phyloP scores from a whole-genome alignment of 2,329 filamentous ascomycete species.

The Colletotrichum lini region DNA sequence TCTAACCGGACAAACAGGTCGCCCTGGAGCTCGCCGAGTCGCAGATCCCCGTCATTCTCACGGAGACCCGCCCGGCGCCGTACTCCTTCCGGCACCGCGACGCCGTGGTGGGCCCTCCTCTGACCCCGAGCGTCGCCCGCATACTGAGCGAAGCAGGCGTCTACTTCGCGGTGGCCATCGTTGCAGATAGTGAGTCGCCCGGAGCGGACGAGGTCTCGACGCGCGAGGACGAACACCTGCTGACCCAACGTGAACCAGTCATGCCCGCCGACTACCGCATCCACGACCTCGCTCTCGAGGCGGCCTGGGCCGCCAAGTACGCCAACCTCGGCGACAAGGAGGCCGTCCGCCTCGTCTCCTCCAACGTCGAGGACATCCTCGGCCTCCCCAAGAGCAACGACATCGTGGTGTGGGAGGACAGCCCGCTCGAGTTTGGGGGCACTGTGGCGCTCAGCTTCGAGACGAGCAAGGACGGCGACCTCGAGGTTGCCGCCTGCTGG shows the following conservation, averaged over 20 bases:
- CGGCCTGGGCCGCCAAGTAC: constrained; percentile 58
- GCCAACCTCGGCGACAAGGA: constrained; percentile 52
- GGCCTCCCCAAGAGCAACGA: constrained; percentile 53
- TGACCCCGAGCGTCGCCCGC: constrained; percentile 55
- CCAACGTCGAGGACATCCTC: constrained; percentile 59
- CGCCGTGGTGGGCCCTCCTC: constrained; percentile 58
- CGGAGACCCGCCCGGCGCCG: constrained; percentile 53
- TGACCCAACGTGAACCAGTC: constrained; percentile 37
- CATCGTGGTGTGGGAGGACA: constrained; percentile 60
- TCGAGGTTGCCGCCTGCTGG: constrained; percentile 52
- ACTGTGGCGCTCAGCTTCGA: constrained; percentile 56
- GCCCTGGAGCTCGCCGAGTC: constrained; percentile 56
- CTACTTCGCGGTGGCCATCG: constrained; percentile 52
- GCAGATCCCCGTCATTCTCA: constrained; percentile 60
- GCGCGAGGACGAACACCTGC: background rate
- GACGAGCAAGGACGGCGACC: constrained; percentile 43
- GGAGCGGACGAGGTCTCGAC: background rate
- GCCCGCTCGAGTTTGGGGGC: constrained; percentile 57
- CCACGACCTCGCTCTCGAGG: constrained; percentile 56
- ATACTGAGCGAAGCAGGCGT: constrained; percentile 58
- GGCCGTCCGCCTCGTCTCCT: constrained; percentile 55
- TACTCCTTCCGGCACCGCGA: constrained; percentile 55
- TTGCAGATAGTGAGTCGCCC: constrained; percentile 44
- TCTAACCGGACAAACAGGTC: constrained; percentile 46
- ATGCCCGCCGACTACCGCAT: constrained; percentile 54